Percentiles rank a stretch among this genome's conserved stretches.
These are phyloP conservation scores for Monilinia polystroma DNA, from an alignment of 2,329 filamentous ascomycete species.

Conservation along the genomic window DNA sequence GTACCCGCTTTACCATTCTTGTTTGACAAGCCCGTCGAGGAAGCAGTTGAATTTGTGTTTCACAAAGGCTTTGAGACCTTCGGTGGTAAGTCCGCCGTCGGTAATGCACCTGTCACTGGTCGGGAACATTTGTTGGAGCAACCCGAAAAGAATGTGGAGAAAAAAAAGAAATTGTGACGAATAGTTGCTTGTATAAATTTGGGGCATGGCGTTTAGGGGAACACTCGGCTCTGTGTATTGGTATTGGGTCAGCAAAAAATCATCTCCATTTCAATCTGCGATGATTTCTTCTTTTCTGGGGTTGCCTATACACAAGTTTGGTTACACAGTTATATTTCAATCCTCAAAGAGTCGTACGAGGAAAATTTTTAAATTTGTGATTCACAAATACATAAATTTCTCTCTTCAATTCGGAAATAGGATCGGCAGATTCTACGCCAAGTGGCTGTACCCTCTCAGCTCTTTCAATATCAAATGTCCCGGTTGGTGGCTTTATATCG, in stretches of 20 bases:
- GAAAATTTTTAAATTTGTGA: background rate
- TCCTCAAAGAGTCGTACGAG: conserved; percentile 13
- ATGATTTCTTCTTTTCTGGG: conserved; percentile 7
- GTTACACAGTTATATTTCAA: conserved; percentile 7
- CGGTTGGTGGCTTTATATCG: background rate
- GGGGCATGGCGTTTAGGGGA: conserved; percentile 23
- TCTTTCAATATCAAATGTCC: background rate
- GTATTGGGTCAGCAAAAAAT: conserved; percentile 5
- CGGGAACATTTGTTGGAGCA: conserved; percentile 48
- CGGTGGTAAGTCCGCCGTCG: conserved; percentile 61
- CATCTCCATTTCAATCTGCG: background rate
- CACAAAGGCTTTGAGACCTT: conserved; percentile 75
- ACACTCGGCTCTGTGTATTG: conserved; percentile 17
- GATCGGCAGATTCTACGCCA: conserved; percentile 8
- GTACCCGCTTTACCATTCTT: conserved; percentile 82
- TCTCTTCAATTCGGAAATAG: conserved; percentile 14
- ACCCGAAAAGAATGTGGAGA: conserved; percentile 26
- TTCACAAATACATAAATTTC: background rate
- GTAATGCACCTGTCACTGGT: conserved; percentile 54
- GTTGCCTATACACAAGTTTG: conserved; percentile 1
- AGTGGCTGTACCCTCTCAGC: conserved; percentile 17
- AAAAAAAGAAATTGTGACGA: conserved; percentile 31
- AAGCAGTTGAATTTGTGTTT: conserved; percentile 87
- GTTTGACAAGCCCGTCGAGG: conserved; percentile 91
- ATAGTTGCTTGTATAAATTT: conserved; percentile 6